phyloP scores from a whole-genome alignment of 192 early-diverging fungal species.

The Gaertneriomyces semiglobifer region DNA sequence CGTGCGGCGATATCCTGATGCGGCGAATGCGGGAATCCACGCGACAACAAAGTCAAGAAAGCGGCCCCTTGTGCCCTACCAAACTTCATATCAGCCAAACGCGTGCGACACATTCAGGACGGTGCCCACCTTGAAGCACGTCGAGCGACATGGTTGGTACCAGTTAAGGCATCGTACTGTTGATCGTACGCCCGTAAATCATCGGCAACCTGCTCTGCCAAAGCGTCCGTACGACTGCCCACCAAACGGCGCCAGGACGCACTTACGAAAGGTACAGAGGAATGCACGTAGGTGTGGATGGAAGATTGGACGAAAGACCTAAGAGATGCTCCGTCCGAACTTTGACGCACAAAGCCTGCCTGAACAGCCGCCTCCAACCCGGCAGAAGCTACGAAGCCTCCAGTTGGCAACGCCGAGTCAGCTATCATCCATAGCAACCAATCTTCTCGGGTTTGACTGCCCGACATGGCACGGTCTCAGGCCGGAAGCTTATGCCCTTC shows the following conservation, averaged over 20 bases:
- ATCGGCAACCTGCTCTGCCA: not conserved
- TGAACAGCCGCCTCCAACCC: constrained; percentile 86
- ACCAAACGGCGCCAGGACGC: constrained; percentile 40
- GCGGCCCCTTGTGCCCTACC: constrained; percentile 64
- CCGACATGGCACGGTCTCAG: no score
- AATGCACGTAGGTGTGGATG: constrained; percentile 66
- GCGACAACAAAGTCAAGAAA: constrained; percentile 59
- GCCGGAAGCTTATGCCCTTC: no score
- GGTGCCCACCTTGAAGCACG: constrained; percentile 51
- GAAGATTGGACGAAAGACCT: constrained; percentile 54
- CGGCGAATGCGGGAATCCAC: constrained; percentile 49
- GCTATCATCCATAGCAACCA: constrained; percentile 83
- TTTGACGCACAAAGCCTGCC: constrained; percentile 52
- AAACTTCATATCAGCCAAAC: not conserved
- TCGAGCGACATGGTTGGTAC: constrained; percentile 55
- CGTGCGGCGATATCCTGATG: constrained; percentile 9
- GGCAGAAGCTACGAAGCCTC: constrained; percentile 90
- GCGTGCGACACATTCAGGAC: not conserved
- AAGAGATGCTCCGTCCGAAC: constrained; percentile 25
- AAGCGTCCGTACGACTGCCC: constrained; percentile 7
- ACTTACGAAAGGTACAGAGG: constrained; percentile 68
- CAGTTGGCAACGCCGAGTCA: constrained; percentile 91
- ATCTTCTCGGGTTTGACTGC: constrained; percentile 4
- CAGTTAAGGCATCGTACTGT: constrained; percentile 30
- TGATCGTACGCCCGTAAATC: constrained; percentile 17